Evolutionary conservation across 768 basidiomycete genomes (phyloP).

Genomic region (Fibroporia radiculosa): DNA sequence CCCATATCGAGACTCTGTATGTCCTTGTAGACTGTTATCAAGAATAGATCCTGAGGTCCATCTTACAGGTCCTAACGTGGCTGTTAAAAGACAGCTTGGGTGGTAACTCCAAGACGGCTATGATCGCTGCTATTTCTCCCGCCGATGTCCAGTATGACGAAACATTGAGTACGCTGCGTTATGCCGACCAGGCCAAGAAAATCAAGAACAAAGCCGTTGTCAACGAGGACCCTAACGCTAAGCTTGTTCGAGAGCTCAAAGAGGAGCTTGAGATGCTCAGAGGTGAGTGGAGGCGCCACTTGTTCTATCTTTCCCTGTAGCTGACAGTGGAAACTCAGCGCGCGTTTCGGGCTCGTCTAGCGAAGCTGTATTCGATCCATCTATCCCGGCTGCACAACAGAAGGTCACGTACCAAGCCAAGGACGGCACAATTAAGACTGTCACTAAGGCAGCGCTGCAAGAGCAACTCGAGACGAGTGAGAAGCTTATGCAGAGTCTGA

Average conservation of each 20-base stretch:
- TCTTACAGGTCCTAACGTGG: conserved; percentile 85
- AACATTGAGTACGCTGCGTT: conserved; percentile 91
- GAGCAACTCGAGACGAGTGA: conserved; percentile 95
- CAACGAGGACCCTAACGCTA: conserved; percentile 99
- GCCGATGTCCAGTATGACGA: conserved; percentile 87
- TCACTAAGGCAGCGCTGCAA: conserved; percentile 95
- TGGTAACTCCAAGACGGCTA: conserved; percentile 95
- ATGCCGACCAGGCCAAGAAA: conserved; percentile 99
- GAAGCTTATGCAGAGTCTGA: conserved; percentile 88
- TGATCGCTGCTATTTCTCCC: conserved; percentile 99
- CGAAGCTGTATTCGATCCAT: conserved; percentile 80
- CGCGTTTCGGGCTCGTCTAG: conserved; percentile 62
- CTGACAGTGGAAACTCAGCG: conserved; percentile 32
- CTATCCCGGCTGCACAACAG: conserved; percentile 88
- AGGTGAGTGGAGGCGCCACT: conserved; percentile 35
- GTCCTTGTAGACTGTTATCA: conserved; percentile 18
- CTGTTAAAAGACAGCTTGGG: conserved; percentile 95
- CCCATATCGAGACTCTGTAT: conserved; percentile 94
- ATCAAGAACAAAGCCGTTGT: conserved; percentile 99
- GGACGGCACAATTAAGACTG: conserved; percentile 89
- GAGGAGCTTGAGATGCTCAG: conserved; percentile 93
- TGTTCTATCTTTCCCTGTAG: conserved; percentile 13
- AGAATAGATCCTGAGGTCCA: not conserved
- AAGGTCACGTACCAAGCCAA: conserved; percentile 92
- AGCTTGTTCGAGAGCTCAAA: conserved; percentile 96